A percentile compares a stretch with the other conserved stretches of the same genome.
Conservation (phyloP, 1,284 basidiomycete species). For the Fomitopsis palustris region DNA sequence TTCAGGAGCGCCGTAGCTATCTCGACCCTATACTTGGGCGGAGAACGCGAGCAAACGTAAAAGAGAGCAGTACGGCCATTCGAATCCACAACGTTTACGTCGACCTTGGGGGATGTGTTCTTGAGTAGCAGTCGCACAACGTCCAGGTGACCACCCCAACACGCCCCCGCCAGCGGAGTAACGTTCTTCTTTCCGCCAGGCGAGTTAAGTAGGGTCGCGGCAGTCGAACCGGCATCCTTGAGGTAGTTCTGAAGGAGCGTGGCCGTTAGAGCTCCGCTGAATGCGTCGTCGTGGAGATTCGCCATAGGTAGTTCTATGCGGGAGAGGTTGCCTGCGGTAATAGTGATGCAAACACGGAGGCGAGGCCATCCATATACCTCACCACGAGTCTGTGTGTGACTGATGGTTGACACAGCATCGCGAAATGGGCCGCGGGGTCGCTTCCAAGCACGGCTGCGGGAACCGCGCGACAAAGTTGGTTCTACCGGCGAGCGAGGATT, state of each 20-base stretch:
- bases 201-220: not conserved
- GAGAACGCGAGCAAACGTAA: not conserved
- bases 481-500: too few relatives aligned
- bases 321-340: not conserved
- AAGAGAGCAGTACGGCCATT: conserved; percentile 5
- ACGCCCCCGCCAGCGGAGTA: conserved; percentile 6
- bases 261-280: not conserved
- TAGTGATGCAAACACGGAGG: not conserved
- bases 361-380: too few relatives aligned
- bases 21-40: not conserved
- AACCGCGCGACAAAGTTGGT: too few relatives aligned
- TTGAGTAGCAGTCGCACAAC: conserved; percentile 6
- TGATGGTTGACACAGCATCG: too few relatives aligned
- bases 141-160: conserved; percentile 4
- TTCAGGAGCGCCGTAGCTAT: conserved; percentile 5
- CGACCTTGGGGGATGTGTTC: not conserved
- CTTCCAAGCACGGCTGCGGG: too few relatives aligned
- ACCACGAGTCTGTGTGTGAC: too few relatives aligned
- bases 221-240: not conserved
- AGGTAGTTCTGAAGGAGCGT: not conserved
- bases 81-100: not conserved
- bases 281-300: not conserved
- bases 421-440: too few relatives aligned
- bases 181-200: not conserved
- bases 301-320: not conserved